phyloP scores from a whole-genome alignment of 208 protist species.

The Crithidia expoeki region DNA sequence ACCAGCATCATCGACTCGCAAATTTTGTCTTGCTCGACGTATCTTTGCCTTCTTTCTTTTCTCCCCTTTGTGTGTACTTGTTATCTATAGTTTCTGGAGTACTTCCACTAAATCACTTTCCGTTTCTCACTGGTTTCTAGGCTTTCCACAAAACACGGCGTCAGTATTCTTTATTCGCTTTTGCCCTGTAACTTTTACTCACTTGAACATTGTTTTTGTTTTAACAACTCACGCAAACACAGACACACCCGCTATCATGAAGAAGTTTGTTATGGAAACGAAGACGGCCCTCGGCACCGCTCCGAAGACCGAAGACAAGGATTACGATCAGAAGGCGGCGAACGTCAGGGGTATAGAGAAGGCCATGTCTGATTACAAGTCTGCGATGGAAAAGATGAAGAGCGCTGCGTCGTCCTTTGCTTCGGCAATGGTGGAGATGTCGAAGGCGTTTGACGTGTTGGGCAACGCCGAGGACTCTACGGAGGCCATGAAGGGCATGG shows the following conservation, averaged over 20 bases:
- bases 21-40: too few species aligned
- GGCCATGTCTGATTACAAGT: slow-evolving; percentile 31
- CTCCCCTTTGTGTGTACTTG: background rate
- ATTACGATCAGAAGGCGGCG: slow-evolving; percentile 40
- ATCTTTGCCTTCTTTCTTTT: background rate
- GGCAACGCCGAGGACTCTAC: slow-evolving; percentile 20
- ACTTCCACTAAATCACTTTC: background rate
- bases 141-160: background rate
- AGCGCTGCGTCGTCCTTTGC: slow-evolving; percentile 33
- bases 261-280: slow-evolving; percentile 55
- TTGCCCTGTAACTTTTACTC: background rate
- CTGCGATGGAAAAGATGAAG: slow-evolving; percentile 35
- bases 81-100: background rate
- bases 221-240: background rate
- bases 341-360: slow-evolving; percentile 33
- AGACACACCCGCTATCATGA: slow-evolving; percentile 36
- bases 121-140: background rate
- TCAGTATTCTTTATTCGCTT: background rate
- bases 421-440: slow-evolving; percentile 32
- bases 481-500: slow-evolving; percentile 17
- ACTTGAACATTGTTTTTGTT: background rate
- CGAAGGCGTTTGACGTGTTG: slow-evolving; percentile 44
- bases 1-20: too few species aligned
- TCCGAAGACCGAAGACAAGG: slow-evolving; percentile 53
- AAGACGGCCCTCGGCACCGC: slow-evolving; percentile 40